phyloP scores from a whole-genome alignment of 768 basidiomycete genomes.

The Xerocomus brunneocitrinus region DNA sequence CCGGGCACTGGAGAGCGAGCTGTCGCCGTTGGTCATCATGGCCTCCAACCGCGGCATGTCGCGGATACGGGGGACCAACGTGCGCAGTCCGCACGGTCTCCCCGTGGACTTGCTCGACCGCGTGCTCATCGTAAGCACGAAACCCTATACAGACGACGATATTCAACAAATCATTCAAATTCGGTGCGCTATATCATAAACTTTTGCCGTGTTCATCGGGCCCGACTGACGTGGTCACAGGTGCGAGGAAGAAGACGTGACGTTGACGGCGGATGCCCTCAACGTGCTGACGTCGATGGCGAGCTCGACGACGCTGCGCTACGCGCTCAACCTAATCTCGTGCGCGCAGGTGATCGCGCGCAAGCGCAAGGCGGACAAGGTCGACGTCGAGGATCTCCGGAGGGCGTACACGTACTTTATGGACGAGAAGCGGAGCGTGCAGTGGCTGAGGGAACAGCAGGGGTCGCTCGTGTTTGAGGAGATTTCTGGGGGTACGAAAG shows the following conservation, averaged over 20 bases:
- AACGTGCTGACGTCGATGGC: conserved; percentile 88
- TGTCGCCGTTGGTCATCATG: conserved; percentile 97
- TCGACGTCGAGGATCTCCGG: conserved; percentile 82
- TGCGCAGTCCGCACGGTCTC: conserved; percentile 90
- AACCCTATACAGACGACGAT: conserved; percentile 77
- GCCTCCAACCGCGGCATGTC: conserved; percentile 95
- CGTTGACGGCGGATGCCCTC: conserved; percentile 65
- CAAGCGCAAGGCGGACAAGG: conserved; percentile 74
- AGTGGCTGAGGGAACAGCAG: conserved; percentile 86
- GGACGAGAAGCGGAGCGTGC: conserved; percentile 88
- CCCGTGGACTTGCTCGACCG: conserved; percentile 94
- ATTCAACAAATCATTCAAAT: conserved; percentile 91
- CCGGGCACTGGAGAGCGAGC: conserved; percentile 88
- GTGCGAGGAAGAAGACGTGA: conserved; percentile 94
- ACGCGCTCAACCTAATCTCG: conserved; percentile 92
- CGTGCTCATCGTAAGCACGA: conserved; percentile 92
- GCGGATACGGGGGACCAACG: conserved; percentile 91
- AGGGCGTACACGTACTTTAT: conserved; percentile 86
- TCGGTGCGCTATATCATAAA: conserved; percentile 41
- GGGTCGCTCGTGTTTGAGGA: conserved; percentile 73
- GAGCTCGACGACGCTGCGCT: conserved; percentile 83
- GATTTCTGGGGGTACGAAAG: conserved; percentile 32
- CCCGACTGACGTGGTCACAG: conserved; percentile 33
- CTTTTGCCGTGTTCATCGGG: too few relatives aligned
- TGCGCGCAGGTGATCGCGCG: conserved; percentile 83